Evolutionary conservation across 164 flowering plant genomes (phyloP), one percentile per base, ranked within the genome.

Genomic region (Tetrastigma voinierianum): DNA sequence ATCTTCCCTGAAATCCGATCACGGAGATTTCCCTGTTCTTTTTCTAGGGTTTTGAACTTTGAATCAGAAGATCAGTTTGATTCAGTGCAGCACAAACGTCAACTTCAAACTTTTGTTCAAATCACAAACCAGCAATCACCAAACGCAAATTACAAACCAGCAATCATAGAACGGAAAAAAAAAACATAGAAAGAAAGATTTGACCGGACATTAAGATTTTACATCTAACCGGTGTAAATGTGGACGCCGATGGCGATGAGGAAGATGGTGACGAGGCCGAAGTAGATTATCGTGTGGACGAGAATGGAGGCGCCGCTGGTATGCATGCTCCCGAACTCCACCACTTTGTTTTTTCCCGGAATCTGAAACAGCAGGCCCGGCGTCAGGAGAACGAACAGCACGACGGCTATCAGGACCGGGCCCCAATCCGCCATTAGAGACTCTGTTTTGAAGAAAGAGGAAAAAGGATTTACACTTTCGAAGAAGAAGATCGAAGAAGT

Each of bases 321-420:
- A 46, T 78, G 72, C 81, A 75, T 75, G 32, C 67, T 78, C 40
- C 79, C 79, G 47, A 78, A 78, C 72, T 78, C 82, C 6, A 76
- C 77, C 40, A 78, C 70, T 32, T 59, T 70, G 60, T 20, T 54
- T 44, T 51, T 69, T 2, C 76, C 84, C 0, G 86, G 86, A 0
- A 83, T 72, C 70, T 83, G 86, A 64, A 83, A 77, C 59, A 83
- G 21, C 23, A 83, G 70, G 53, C 86, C 86, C 1, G 86, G 86
- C 5, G 68, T 59, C 66, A 83, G 14, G 59, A 83, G 54, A 64
- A 83, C 79, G 44, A 83, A 83, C 65, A 83, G 77, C 74, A 81
- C 76, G 69, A 75, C 74, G 20, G 84, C 82, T 45, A 83, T 65
- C 19, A 83, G 20, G 51, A 83, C 81, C 4, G 86, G 82, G 7